Evolutionary conservation across 2,329 filamentous ascomycete genomes (phyloP).

Genomic region (Geosmithia flava): DNA sequence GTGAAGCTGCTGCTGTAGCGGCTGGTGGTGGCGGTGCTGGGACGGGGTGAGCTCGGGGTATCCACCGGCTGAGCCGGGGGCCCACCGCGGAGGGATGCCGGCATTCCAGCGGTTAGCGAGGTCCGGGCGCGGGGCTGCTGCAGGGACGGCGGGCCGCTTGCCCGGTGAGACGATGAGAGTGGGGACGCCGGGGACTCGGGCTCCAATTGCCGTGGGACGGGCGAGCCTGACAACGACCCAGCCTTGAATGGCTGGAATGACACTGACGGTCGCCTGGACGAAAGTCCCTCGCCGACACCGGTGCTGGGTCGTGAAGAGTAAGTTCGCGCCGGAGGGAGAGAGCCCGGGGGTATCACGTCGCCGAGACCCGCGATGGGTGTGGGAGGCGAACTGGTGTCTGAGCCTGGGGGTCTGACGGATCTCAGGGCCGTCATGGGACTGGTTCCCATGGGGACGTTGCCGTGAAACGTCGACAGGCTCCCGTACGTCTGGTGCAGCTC

Average conservation of each 20-base stretch:
- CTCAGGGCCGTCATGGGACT: slow-evolving; percentile 78
- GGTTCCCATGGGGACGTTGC: slow-evolving; percentile 62
- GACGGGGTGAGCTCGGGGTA: slow-evolving; percentile 56
- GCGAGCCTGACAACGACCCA: slow-evolving; percentile 85
- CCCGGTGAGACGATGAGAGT: slow-evolving; percentile 31
- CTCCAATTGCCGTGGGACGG: slow-evolving; percentile 37
- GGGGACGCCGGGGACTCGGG: slow-evolving; percentile 43
- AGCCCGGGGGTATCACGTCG: slow-evolving; percentile 34
- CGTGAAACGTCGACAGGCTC: slow-evolving; percentile 80
- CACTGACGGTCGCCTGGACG: slow-evolving; percentile 58
- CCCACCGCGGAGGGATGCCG: slow-evolving; percentile 56
- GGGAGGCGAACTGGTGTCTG: slow-evolving; percentile 47
- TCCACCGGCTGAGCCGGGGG: slow-evolving; percentile 26
- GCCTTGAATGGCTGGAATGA: slow-evolving; percentile 96
- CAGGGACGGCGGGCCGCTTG: slow-evolving; percentile 33
- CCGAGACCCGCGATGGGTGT: slow-evolving; percentile 34
- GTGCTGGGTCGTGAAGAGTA: slow-evolving; percentile 19
- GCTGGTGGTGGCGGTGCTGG: slow-evolving; percentile 54
- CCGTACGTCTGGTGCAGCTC: slow-evolving; percentile 76
- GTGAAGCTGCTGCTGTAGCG: slow-evolving; percentile 93
- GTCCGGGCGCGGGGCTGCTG: slow-evolving; percentile 52
- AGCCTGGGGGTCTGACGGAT: slow-evolving; percentile 50
- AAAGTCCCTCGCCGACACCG: slow-evolving; percentile 28
- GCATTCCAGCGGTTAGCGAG: slow-evolving; percentile 64
- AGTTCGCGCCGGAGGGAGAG: slow-evolving; percentile 34